Evolutionary conservation across 2,329 filamentous ascomycete species (phyloP).

Genomic region (Cordyceps javanica): DNA sequence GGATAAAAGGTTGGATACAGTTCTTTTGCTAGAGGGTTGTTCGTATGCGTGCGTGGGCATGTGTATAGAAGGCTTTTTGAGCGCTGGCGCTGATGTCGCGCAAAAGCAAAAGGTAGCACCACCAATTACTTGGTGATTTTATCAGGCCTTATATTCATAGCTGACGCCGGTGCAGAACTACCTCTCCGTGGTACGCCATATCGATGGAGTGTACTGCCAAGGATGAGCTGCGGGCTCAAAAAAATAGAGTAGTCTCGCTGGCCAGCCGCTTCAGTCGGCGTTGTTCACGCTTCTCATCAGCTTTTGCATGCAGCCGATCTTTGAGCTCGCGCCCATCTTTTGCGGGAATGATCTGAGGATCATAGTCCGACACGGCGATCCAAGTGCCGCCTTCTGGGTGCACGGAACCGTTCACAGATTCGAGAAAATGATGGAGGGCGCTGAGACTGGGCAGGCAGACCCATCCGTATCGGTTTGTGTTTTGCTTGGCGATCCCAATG

Average conservation of each 20-base stretch:
- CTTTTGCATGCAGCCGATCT: background rate
- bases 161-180: no score
- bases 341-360: background rate
- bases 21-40: no score
- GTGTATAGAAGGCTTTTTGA: no score
- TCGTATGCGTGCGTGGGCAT: no score
- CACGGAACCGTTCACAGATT: background rate
- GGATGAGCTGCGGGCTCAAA: no score
- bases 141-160: no score
- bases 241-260: background rate
- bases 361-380: background rate
- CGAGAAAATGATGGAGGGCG: background rate
- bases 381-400: background rate
- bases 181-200: no score
- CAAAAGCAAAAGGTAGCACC: no score
- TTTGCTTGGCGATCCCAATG: background rate
- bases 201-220: no score
- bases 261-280: background rate
- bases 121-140: no score
- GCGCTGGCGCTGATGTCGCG: no score
- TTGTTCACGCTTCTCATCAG: constrained; percentile 4
- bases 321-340: background rate
- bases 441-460: background rate
- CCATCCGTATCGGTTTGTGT: background rate
- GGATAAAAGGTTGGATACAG: no score